These are phyloP conservation scores for Bromus sterilis DNA, from an alignment of 176 grass and related monocot genomes.

Conservation along the genomic window DNA sequence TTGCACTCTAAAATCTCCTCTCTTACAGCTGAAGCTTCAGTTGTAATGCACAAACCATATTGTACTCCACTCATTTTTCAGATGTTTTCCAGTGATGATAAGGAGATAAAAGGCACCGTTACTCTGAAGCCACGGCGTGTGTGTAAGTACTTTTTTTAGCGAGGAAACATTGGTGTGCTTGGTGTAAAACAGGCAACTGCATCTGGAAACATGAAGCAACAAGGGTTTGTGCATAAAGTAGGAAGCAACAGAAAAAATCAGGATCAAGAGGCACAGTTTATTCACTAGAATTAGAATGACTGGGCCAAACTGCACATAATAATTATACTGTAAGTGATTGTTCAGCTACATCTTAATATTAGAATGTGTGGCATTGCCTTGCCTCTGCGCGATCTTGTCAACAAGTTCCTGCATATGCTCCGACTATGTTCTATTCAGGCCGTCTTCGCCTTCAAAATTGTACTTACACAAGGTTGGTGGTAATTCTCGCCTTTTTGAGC, in stretches of 20 bases:
- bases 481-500: neutral
- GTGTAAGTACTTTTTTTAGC: neutral
- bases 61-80: neutral
- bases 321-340: neutral
- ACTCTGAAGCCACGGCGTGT: neutral
- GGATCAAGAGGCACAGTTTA: neutral
- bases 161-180: neutral
- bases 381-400: neutral
- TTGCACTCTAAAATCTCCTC: neutral
- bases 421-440: constrained; percentile 23
- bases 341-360: constrained; percentile 22
- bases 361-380: neutral
- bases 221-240: neutral
- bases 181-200: neutral
- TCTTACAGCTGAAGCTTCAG: too few relatives aligned
- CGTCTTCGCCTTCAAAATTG: constrained; percentile 40
- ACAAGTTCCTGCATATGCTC: neutral
- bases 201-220: neutral
- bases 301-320: neutral
- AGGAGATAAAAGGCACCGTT: neutral
- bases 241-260: neutral
- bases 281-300: neutral
- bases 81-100: neutral
- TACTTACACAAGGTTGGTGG: constrained; percentile 20
- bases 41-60: neutral